These are phyloP conservation scores for Aristolochia fimbriata DNA, from an alignment of 164 flowering plant species.

Conservation along the genomic window DNA sequence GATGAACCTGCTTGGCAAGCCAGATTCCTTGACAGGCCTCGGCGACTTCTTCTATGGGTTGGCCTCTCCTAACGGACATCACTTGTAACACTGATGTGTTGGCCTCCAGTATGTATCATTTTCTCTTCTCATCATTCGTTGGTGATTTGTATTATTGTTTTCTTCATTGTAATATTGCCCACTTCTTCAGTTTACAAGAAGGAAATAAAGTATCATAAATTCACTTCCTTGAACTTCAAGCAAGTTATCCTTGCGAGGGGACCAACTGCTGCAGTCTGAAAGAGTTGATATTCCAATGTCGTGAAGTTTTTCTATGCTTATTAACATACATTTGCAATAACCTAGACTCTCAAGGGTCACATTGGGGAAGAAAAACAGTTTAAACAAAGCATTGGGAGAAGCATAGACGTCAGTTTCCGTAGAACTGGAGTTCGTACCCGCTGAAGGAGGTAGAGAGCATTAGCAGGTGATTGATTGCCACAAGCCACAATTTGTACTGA, in stretches of 20 bases:
- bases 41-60: constrained; percentile 66
- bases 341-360: too few species aligned
- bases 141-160: background rate
- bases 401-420: constrained; percentile 10
- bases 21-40: constrained; percentile 67
- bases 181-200: too few species aligned
- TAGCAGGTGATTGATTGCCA: constrained; percentile 66
- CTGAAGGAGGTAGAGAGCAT: constrained; percentile 45
- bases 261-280: too few species aligned
- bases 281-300: too few species aligned
- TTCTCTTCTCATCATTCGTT: constrained; percentile 5
- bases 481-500: constrained; percentile 56
- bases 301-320: too few species aligned
- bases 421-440: constrained; percentile 49
- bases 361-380: background rate
- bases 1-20: constrained; percentile 97
- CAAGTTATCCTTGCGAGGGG: too few species aligned
- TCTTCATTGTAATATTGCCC: too few species aligned
- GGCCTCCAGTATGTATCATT: background rate
- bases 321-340: too few species aligned
- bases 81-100: background rate
- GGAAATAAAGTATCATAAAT: too few species aligned
- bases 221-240: too few species aligned
- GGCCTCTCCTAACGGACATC: constrained; percentile 24
- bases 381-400: background rate